Evolutionary conservation across 164 flowering plant species (phyloP).

Genomic region (Magnolia officinalis): DNA sequence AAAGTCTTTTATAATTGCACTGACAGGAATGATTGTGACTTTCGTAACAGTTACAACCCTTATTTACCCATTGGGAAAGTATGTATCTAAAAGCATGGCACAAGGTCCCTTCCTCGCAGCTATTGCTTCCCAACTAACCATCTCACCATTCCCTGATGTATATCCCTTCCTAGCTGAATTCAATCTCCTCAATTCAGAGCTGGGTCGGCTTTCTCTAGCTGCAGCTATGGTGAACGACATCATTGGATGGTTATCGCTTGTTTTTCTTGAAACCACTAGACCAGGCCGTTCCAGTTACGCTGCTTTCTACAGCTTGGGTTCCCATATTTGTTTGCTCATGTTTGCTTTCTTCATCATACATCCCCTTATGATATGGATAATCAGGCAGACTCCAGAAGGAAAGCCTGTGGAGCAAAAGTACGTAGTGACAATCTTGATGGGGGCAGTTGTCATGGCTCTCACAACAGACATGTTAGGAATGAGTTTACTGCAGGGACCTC

Average conservation of each 20-base stretch:
- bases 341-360: constrained; percentile 13
- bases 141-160: constrained; percentile 47
- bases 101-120: constrained; percentile 19
- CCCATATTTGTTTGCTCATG: constrained; percentile 2
- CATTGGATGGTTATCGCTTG: constrained; percentile 21
- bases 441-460: constrained; percentile 32
- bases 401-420: constrained; percentile 34
- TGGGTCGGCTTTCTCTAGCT: constrained; percentile 47
- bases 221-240: constrained; percentile 29
- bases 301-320: constrained; percentile 25
- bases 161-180: constrained; percentile 42
- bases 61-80: neutral
- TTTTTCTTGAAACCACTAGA: constrained; percentile 34
- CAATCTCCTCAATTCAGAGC: constrained; percentile 59
- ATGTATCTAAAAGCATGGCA: constrained; percentile 24
- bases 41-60: neutral
- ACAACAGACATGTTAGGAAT: constrained; percentile 41
- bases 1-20: constrained; percentile 33
- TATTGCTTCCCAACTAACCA: constrained; percentile 13
- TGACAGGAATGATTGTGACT: constrained; percentile 26
- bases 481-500: constrained; percentile 41
- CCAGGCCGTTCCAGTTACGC: constrained; percentile 14
- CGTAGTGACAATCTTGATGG: constrained; percentile 28
- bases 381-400: constrained; percentile 43
- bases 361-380: constrained; percentile 26